These are phyloP conservation scores for Colletotrichum acutatum DNA, from an alignment of 2,329 filamentous ascomycete genomes.

Conservation along the genomic window DNA sequence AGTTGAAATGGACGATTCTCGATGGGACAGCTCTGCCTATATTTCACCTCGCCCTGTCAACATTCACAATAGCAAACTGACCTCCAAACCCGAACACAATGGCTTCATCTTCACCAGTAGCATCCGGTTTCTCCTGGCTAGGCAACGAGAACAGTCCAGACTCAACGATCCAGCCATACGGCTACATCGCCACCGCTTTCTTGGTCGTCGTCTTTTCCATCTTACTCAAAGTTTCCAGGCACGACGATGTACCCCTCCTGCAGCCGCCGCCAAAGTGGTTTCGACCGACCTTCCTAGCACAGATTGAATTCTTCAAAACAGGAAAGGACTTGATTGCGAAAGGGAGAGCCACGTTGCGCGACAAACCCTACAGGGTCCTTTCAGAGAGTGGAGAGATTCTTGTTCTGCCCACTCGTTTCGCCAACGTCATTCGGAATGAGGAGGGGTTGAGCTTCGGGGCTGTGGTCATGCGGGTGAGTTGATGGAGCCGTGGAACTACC, in stretches of 20 bases:
- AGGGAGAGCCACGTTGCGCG: neutral
- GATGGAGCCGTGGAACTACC: too few species aligned
- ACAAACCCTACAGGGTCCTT: neutral
- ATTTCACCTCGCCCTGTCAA: too few species aligned
- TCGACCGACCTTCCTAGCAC: neutral
- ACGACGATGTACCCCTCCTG: neutral
- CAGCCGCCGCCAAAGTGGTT: neutral
- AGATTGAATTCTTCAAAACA: neutral
- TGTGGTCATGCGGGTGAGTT: neutral
- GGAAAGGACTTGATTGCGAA: neutral
- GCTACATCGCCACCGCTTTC: neutral
- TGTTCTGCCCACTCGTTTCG: neutral
- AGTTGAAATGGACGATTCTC: neutral
- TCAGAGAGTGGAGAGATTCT: neutral
- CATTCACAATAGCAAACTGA: neutral
- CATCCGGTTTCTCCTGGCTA: neutral
- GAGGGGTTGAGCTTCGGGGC: neutral
- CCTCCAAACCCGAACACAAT: neutral
- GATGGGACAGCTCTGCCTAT: too few species aligned
- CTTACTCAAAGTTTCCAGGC: neutral
- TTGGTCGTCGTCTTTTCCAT: neutral
- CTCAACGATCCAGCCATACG: neutral
- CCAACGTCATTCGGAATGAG: neutral
- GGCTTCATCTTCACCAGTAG: neutral
- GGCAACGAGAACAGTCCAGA: neutral